These are phyloP conservation scores for Leptographium radiaticola DNA, from an alignment of 2,329 filamentous ascomycete species.

Conservation along the genomic window DNA sequence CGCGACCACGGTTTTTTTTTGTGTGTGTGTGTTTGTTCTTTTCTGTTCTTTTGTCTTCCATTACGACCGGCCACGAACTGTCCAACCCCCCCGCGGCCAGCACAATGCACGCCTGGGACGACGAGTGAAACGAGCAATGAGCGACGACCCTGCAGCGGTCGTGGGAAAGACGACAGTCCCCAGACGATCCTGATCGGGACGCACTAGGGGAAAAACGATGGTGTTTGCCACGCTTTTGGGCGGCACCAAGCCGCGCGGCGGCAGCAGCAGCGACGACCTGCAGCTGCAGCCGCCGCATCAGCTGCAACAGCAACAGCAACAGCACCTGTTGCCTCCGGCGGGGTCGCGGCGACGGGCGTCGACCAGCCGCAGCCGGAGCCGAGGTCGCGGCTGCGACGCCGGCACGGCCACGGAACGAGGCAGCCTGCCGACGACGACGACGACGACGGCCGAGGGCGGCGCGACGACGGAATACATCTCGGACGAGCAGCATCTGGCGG, in stretches of 20 bases:
- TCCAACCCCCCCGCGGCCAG: no score
- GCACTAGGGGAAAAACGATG: not conserved
- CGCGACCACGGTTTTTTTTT: no score
- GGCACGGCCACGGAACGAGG: no score
- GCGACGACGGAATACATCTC: constrained; percentile 33
- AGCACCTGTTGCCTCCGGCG: not conserved
- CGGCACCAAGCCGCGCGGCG: not conserved
- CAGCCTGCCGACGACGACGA: not conserved
- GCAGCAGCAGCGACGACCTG: not conserved
- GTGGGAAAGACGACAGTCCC: no score
- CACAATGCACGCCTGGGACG: no score
- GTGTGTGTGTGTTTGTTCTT: no score
- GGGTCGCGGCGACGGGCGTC: not conserved
- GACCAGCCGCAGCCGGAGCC: not conserved
- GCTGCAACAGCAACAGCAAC: not conserved
- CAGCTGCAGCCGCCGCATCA: not conserved
- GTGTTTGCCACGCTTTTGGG: not conserved
- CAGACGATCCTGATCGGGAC: no score
- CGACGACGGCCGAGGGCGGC: not conserved
- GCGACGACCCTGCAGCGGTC: no score
- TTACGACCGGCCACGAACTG: no score
- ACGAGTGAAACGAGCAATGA: no score
- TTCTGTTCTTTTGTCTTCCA: no score
- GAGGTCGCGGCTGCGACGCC: not conserved
- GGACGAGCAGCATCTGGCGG: constrained; percentile 40